phyloP scores from a whole-genome alignment of 2,329 filamentous ascomycete species.

The Botrytis fabae region DNA sequence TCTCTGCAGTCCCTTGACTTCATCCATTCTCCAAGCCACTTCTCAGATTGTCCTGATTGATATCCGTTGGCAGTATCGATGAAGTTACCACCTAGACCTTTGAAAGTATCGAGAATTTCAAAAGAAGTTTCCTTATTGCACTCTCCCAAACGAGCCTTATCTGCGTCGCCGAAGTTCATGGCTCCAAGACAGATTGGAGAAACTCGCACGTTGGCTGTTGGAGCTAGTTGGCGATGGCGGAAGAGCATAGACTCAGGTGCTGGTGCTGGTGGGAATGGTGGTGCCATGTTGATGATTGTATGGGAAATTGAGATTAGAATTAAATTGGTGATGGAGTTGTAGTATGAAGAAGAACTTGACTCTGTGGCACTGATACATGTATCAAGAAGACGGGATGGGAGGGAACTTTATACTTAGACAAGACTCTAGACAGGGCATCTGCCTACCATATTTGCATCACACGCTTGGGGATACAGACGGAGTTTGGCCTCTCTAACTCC shows the following conservation, averaged over 20 bases:
- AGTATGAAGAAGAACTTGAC: neutral
- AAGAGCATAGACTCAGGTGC: slow-evolving; percentile 59
- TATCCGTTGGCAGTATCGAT: slow-evolving; percentile 63
- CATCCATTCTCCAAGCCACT: slow-evolving; percentile 61
- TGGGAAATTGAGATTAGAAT: neutral
- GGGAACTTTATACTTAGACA: slow-evolving; percentile 7
- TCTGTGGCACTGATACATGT: neutral
- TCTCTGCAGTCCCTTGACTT: slow-evolving; percentile 50
- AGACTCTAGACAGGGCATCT: neutral
- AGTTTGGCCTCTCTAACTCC: neutral
- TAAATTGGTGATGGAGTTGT: neutral
- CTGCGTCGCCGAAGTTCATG: slow-evolving; percentile 64
- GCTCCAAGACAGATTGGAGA: slow-evolving; percentile 64
- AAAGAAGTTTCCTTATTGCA: slow-evolving; percentile 58
- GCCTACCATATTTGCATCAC: neutral
- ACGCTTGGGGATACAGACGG: neutral
- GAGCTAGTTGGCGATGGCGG: slow-evolving; percentile 65
- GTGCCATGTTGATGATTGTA: neutral
- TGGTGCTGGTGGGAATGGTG: slow-evolving; percentile 31
- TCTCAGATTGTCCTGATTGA: slow-evolving; percentile 57
- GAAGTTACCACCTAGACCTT: slow-evolving; percentile 61
- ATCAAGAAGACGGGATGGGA: neutral
- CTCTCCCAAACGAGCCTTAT: slow-evolving; percentile 49
- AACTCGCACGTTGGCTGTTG: slow-evolving; percentile 63
- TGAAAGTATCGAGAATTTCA: slow-evolving; percentile 56